Evolutionary conservation across 306 rosid species (phyloP).

Genomic region (Senna tora): DNA sequence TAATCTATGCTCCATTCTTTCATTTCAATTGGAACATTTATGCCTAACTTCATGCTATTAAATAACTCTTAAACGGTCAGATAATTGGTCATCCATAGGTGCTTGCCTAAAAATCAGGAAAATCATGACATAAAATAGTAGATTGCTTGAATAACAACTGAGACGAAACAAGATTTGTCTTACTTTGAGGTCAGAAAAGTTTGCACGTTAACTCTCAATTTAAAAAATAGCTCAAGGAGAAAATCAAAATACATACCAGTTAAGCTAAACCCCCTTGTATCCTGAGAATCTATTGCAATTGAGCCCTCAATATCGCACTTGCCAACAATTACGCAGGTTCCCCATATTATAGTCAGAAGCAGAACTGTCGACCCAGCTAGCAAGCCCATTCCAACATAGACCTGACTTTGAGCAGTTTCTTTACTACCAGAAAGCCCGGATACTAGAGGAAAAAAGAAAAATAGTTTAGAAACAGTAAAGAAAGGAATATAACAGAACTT

Average conservation of each 20-base stretch:
- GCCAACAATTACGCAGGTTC: slow-evolving; percentile 70
- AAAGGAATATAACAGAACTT: slow-evolving; percentile 9
- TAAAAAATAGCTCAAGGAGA: slow-evolving; percentile 1
- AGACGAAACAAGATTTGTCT: background rate
- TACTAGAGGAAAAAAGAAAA: slow-evolving; percentile 42
- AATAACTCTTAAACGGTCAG: background rate
- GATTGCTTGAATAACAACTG: slow-evolving; percentile 24
- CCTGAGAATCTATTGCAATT: slow-evolving; percentile 57
- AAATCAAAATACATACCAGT: slow-evolving; percentile 49
- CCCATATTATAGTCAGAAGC: slow-evolving; percentile 78
- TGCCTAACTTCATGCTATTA: background rate
- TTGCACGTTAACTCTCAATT: background rate
- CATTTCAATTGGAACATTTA: background rate
- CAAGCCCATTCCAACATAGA: slow-evolving; percentile 78
- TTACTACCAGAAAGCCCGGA: slow-evolving; percentile 71
- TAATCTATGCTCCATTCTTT: background rate
- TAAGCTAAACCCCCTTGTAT: slow-evolving; percentile 57
- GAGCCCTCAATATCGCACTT: slow-evolving; percentile 69
- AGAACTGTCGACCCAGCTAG: slow-evolving; percentile 74
- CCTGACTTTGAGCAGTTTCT: slow-evolving; percentile 76
- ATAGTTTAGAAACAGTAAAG: slow-evolving; percentile 11
- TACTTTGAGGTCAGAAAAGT: slow-evolving; percentile 4
- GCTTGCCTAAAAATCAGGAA: background rate
- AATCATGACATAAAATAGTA: background rate
- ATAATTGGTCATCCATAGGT: background rate